These are phyloP conservation scores for Debaryomyces psychrophilus DNA, from an alignment of 1,139 yeast species.

Conservation along the genomic window DNA sequence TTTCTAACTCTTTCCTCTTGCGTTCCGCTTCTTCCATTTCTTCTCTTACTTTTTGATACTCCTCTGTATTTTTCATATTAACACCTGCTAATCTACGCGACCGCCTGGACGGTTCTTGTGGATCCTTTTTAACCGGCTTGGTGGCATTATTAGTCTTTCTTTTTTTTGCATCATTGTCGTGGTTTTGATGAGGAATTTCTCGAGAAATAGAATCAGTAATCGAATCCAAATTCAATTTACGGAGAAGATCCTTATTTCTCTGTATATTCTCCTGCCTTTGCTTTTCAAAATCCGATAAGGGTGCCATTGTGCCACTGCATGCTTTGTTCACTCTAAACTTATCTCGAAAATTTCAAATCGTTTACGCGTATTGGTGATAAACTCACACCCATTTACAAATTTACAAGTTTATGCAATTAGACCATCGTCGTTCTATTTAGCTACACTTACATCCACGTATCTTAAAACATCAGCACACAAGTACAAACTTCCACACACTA, in stretches of 20 bases:
- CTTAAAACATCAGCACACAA: conserved; percentile 70
- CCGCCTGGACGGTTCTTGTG: conserved; percentile 56
- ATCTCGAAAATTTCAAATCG: conserved; percentile 2
- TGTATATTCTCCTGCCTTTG: conserved; percentile 61
- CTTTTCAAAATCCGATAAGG: conserved; percentile 64
- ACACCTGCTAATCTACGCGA: conserved; percentile 72
- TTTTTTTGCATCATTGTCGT: conserved; percentile 21
- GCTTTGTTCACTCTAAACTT: not conserved
- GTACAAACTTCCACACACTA: conserved; percentile 80
- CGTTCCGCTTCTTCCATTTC: conserved; percentile 40
- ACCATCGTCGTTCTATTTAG: not conserved
- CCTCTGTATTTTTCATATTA: conserved; percentile 46
- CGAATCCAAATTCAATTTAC: conserved; percentile 41
- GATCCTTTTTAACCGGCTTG: conserved; percentile 28
- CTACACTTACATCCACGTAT: conserved; percentile 15
- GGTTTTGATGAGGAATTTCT: conserved; percentile 25
- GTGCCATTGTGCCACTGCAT: conserved; percentile 21
- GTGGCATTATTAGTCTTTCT: conserved; percentile 26
- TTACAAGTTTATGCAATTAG: not conserved
- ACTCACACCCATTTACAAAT: not conserved
- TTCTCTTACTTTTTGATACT: conserved; percentile 33
- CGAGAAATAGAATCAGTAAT: conserved; percentile 33
- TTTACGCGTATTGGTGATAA: conserved; percentile 7
- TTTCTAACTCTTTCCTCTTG: conserved; percentile 51
- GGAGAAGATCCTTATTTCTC: conserved; percentile 43